These are phyloP conservation scores for Tylopilus sp. DNA, from an alignment of 768 basidiomycete species.

Conservation along the genomic window DNA sequence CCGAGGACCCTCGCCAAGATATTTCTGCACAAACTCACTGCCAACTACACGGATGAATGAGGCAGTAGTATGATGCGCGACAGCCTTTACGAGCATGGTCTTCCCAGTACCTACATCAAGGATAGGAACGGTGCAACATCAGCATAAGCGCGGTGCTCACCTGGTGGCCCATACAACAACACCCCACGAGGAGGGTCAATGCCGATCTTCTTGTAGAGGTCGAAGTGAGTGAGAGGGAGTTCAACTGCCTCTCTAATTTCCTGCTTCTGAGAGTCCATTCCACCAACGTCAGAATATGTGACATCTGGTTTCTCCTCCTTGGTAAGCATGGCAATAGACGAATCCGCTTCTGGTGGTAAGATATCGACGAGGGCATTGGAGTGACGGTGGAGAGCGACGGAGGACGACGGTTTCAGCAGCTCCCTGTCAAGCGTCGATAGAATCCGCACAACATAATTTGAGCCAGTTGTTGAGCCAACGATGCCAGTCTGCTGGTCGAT, in stretches of 20 bases:
- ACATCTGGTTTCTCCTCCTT: conserved; percentile 96
- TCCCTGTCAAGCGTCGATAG: conserved; percentile 96
- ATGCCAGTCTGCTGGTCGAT: conserved; percentile 98
- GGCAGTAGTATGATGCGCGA: conserved; percentile 95
- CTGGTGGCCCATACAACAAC: conserved; percentile 93
- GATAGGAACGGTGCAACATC: conserved; percentile 1
- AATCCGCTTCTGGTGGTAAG: conserved; percentile 97
- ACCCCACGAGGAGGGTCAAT: conserved; percentile 99
- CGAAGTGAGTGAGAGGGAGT: conserved; percentile 93
- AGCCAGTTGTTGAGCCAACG: conserved; percentile 96
- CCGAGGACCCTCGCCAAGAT: conserved; percentile 97
- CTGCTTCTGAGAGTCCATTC: conserved; percentile 97
- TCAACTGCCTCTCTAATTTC: conserved; percentile 99
- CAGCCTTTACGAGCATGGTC: conserved; percentile 99
- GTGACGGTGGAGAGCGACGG: conserved; percentile 97
- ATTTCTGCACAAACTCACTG: conserved; percentile 99
- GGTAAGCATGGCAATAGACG: conserved; percentile 91
- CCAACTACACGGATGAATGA: conserved; percentile 98
- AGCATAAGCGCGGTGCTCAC: conserved; percentile 38
- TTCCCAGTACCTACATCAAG: conserved; percentile 84
- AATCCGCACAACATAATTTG: conserved; percentile 97
- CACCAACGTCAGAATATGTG: conserved; percentile 90
- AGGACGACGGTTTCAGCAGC: conserved; percentile 93
- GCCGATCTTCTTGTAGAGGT: conserved; percentile 98
- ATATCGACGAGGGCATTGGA: conserved; percentile 99